A percentile compares a stretch with the other conserved stretches of the same genome.
These are phyloP conservation scores for Zizania latifolia DNA, from an alignment of 176 grass and related monocot genomes.

Conservation along the genomic window DNA sequence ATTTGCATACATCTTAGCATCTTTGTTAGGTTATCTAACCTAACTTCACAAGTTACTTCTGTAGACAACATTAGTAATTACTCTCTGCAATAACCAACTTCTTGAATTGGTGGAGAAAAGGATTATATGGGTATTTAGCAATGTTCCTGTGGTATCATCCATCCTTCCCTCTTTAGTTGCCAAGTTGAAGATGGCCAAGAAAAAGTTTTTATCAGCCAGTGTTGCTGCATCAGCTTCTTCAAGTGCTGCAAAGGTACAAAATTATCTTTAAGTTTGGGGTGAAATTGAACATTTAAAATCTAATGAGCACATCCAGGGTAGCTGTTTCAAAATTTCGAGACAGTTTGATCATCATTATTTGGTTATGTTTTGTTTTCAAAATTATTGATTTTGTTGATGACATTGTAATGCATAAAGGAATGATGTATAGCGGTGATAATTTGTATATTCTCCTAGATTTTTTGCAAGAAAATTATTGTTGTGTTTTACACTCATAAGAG, in stretches of 20 bases:
- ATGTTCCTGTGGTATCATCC: slow-evolving; percentile 55
- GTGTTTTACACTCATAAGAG: neutral
- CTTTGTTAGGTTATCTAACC: neutral
- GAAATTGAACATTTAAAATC: neutral
- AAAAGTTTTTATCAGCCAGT: slow-evolving; percentile 68
- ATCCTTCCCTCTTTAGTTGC: slow-evolving; percentile 39
- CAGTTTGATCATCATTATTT: neutral
- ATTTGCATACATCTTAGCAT: neutral
- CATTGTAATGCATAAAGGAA: neutral
- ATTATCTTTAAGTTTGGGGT: neutral
- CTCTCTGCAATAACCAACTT: slow-evolving; percentile 89
- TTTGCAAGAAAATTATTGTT: neutral
- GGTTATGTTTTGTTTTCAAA: neutral
- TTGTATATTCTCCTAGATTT: neutral
- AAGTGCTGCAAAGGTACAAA: slow-evolving; percentile 37
- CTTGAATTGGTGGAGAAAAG: slow-evolving; percentile 81
- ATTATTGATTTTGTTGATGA: neutral
- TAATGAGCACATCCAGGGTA: neutral
- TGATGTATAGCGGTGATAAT: neutral
- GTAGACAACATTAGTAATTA: slow-evolving; percentile 77
- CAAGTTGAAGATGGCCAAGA: slow-evolving; percentile 55
- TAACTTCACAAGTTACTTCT: slow-evolving; percentile 26
- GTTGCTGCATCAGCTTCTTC: slow-evolving; percentile 42
- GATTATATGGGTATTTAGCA: slow-evolving; percentile 69
- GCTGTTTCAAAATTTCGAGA: neutral